Evolutionary conservation across 768 basidiomycete species (phyloP), one percentile per base, ranked within the genome.

Genomic region (Dentipellis sp.): DNA sequence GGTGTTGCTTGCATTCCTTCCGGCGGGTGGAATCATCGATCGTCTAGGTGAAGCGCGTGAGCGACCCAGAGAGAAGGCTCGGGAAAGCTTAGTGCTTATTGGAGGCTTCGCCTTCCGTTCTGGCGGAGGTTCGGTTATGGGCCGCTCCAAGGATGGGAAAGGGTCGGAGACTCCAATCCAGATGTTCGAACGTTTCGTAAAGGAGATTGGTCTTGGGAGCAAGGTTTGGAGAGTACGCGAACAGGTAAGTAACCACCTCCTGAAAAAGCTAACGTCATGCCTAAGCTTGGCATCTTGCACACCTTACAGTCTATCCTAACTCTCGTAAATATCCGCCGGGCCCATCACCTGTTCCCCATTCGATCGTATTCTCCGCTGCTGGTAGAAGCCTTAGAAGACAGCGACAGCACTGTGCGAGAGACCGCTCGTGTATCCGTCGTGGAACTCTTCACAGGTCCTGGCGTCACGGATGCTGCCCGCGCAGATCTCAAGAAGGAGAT

Each of bases 401-500:
- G 84, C 1, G 97, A 99, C 65, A 81, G 87, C 17, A 82, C 83
- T 62, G 97, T 98, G 53, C 86, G 97, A 46, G 88, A 93, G 55
- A 86, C 84, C 66, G 86, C 94, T 8, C 82, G 86, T 50, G 79
- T 81, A 62, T 84, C 91, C 1, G 79, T 92, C 56, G 79, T 97
- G 14, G 83, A 86, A 61, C 76, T 99, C 54, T 95, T 97, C 66
- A 84, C 91, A 1, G 89, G 90, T 14, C 79, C 86, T 0, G 82
- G 80, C 4, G 91, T 92, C 12, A 83, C 86, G 2, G 87, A 94
- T 65, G 84, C 83, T 8, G 97, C 97, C 3, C 84, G 91, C 52
- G 82, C 93, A 4, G 95, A 98, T 68, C 76, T 98, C 54, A 97
- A 97, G 77, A 94, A 92, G 66, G 88, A 92, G 67, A 78, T 98